Base-by-base conservation (phyloP, 345 rosid genomes). In the Gossypium australe region DNA sequence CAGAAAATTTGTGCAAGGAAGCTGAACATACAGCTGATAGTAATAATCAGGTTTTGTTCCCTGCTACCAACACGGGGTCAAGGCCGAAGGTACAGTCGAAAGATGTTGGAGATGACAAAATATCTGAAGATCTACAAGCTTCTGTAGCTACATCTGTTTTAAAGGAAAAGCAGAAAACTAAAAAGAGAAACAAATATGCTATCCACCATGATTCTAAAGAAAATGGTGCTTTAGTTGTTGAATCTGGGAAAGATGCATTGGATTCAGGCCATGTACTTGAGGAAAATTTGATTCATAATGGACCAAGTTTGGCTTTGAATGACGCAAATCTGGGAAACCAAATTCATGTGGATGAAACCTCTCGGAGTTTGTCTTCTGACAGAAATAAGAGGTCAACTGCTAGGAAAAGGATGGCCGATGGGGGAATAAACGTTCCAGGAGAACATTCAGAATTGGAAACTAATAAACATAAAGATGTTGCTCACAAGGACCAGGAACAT, bases 121-220 rank as follows among this genome's bases (percentile, higher is more conserved):
- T 51, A 51, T 29, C 17, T 17, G 61, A 70, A 51, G 73, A 52
- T 29, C 45, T 69, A 51, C 17, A 72, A 62, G 80, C 44, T 59
- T 17, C 43, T 0, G 70, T 57, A 62, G 57, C 70, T 62, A 60
- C 18, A 27, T 60, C 77, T 60, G 16, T 4, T 71, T 53, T 6
- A 16, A 81, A 81, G 83, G 67, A 18, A 65, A 79, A 71, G 53
- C 68, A 0, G 16, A 75, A 73, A 64, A 43, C 66, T 25, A 83
- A 48, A 57, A 85, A 45, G 53, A 67, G 57, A 78, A 74, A 17
- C 0, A 51, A 52, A 25, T 67, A 49, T 76, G 71, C 16, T 48
- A 43, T 60, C 16, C 34, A 79, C 49, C 79, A 43, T 80, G 55
- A 57, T 83, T 45, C 49, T 51, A 66, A 78, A 62, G 83, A 81